A percentile compares a stretch with the other conserved stretches of the same genome.
Evolutionary conservation across 192 early-diverging fungal species (phyloP).

Genomic region (Umbelopsis isabellina): DNA sequence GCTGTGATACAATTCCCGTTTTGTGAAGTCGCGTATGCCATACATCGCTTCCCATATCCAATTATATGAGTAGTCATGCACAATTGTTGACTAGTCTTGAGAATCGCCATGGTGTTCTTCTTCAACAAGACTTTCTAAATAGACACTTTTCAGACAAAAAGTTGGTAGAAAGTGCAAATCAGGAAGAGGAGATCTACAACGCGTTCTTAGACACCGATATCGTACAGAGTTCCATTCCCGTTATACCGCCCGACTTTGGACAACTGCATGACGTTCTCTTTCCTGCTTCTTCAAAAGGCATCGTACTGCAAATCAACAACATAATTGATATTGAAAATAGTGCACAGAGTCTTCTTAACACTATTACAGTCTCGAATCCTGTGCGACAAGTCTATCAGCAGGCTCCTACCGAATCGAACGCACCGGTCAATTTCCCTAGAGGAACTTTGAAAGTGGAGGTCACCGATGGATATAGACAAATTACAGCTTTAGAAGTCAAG

Average conservation of each 20-base stretch:
- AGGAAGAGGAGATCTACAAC: neutral
- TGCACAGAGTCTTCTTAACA: conserved; percentile 2
- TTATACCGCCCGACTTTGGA: conserved; percentile 1
- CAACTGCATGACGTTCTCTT: neutral
- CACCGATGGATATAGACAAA: neutral
- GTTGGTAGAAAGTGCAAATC: neutral
- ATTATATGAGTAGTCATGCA: neutral
- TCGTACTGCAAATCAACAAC: neutral
- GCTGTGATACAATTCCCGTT: no score
- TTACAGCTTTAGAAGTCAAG: neutral
- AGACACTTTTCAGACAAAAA: neutral
- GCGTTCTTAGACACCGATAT: neutral
- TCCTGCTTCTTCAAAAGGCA: neutral
- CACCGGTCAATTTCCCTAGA: conserved; percentile 10
- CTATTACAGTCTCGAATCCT: neutral
- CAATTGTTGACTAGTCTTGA: neutral
- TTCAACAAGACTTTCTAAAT: neutral
- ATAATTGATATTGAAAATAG: conserved; percentile 17
- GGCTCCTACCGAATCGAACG: neutral
- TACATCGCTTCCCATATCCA: neutral
- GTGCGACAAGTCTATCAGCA: conserved; percentile 13
- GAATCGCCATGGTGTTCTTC: neutral
- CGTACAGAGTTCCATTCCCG: neutral
- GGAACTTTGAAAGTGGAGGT: neutral
- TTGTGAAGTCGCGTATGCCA: no score